phyloP scores from a whole-genome alignment of 2,329 filamentous ascomycete genomes.

The Pseudogymnoascus sp. region DNA sequence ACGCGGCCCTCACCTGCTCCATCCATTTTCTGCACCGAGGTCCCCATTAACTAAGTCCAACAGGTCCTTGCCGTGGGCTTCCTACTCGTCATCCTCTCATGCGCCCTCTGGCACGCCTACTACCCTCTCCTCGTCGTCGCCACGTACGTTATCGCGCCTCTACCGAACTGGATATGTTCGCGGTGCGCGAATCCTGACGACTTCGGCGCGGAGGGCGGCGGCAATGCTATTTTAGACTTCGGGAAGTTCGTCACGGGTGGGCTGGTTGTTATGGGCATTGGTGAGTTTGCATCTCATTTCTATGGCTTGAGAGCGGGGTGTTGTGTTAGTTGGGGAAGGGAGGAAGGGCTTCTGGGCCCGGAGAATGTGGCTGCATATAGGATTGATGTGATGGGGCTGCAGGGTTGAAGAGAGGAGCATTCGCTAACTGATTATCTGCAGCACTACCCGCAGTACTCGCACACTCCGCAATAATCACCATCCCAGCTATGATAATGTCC shows the following conservation, averaged over 20 bases:
- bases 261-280: slow-evolving; percentile 93
- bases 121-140: slow-evolving; percentile 90
- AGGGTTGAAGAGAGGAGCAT: neutral
- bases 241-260: slow-evolving; percentile 93
- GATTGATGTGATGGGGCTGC: neutral
- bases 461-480: slow-evolving; percentile 72
- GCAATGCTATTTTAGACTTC: slow-evolving; percentile 81
- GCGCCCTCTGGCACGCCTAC: slow-evolving; percentile 90
- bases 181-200: slow-evolving; percentile 88
- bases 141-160: slow-evolving; percentile 85
- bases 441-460: slow-evolving; percentile 82
- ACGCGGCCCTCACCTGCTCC: neutral
- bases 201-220: slow-evolving; percentile 75
- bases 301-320: neutral
- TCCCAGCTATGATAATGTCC: slow-evolving; percentile 90
- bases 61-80: slow-evolving; percentile 94
- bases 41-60: slow-evolving; percentile 12
- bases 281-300: slow-evolving; percentile 48
- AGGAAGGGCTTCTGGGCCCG: neutral
- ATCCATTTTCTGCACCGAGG: neutral
- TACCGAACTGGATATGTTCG: slow-evolving; percentile 93
- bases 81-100: slow-evolving; percentile 96
- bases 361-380: neutral
- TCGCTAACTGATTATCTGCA: slow-evolving; percentile 31
- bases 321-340: neutral